Percentiles rank a stretch among this genome's conserved stretches.
These are phyloP conservation scores for Echria macrotheca DNA, from an alignment of 495 filamentous ascomycete species.

Conservation along the genomic window DNA sequence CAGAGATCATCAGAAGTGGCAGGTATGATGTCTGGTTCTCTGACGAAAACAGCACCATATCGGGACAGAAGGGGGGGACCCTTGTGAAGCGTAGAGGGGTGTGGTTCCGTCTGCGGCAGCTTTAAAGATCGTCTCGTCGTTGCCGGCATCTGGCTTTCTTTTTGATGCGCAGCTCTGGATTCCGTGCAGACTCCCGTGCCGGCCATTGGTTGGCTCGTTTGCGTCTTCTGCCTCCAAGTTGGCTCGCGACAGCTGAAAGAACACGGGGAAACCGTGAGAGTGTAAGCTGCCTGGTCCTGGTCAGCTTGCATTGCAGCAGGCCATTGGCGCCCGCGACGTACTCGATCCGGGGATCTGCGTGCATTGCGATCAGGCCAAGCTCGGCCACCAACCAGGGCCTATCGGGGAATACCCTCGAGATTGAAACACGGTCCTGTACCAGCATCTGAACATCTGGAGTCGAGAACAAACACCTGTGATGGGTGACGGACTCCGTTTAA, in stretches of 20 bases:
- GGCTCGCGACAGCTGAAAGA: background rate
- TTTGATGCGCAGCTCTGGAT: background rate
- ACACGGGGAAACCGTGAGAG: background rate
- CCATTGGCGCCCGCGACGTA: conserved; percentile 3
- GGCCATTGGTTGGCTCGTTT: conserved; percentile 3
- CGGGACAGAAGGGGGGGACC: too few relatives aligned
- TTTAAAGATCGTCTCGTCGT: too few relatives aligned
- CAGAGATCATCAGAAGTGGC: too few relatives aligned
- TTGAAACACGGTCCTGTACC: background rate
- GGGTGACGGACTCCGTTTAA: too few relatives aligned
- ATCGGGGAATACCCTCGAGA: conserved; percentile 7
- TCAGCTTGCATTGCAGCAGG: conserved; percentile 10
- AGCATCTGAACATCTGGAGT: background rate
- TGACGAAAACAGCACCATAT: too few relatives aligned
- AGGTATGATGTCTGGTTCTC: too few relatives aligned
- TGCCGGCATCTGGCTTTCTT: too few relatives aligned
- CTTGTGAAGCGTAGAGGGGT: too few relatives aligned
- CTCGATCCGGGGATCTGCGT: conserved; percentile 10
- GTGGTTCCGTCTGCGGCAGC: too few relatives aligned
- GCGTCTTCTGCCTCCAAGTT: too few relatives aligned
- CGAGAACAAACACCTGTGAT: too few relatives aligned
- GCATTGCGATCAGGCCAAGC: conserved; percentile 6
- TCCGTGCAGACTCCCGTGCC: too few relatives aligned
- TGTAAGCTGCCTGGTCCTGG: background rate
- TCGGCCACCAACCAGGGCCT: conserved; percentile 2